A percentile compares a stretch with the other conserved stretches of the same genome.
Conservation (phyloP, 768 basidiomycete species). For the Dictyophora rubrovolvata region DNA sequence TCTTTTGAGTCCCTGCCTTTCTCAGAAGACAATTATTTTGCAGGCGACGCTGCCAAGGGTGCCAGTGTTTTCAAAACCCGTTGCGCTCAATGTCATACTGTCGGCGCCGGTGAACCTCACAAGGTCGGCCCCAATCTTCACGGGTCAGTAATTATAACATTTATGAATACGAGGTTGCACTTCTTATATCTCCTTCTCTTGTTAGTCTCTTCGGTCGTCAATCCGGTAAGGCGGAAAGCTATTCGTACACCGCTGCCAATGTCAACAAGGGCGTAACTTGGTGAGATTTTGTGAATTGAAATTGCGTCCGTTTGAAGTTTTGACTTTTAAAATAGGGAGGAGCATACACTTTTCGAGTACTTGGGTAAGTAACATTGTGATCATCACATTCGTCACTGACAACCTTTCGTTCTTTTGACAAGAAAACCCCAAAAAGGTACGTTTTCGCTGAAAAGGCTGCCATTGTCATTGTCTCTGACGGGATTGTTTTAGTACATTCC, state of each 20-base stretch:
- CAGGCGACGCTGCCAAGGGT: slow-evolving; percentile 87
- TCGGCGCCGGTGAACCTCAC: slow-evolving; percentile 65
- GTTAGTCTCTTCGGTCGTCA: slow-evolving; percentile 71
- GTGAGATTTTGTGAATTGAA: slow-evolving; percentile 27
- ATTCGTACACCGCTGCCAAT: slow-evolving; percentile 90
- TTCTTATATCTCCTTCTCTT: no score
- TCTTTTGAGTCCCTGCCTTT: neutral
- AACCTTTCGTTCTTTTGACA: slow-evolving; percentile 16
- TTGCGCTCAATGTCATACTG: slow-evolving; percentile 89
- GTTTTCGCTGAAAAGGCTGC: slow-evolving; percentile 13
- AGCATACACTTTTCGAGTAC: slow-evolving; percentile 89
- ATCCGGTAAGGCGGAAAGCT: slow-evolving; percentile 77
- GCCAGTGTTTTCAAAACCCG: slow-evolving; percentile 95
- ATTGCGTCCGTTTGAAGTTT: neutral
- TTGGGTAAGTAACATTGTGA: slow-evolving; percentile 27
- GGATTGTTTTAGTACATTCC: slow-evolving; percentile 62
- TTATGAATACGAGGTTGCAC: neutral
- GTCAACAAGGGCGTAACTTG: slow-evolving; percentile 88
- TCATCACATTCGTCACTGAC: neutral
- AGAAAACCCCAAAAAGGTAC: slow-evolving; percentile 94
- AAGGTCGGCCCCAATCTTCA: slow-evolving; percentile 95
- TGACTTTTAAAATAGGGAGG: slow-evolving; percentile 26
- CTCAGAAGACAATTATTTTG: neutral
- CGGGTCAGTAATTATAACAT: slow-evolving; percentile 44
- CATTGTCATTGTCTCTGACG: neutral